Percentiles rank a stretch among this genome's conserved stretches.
Conservation (phyloP, 352 stramenopile genomes). For the Plasmopara muralis region DNA sequence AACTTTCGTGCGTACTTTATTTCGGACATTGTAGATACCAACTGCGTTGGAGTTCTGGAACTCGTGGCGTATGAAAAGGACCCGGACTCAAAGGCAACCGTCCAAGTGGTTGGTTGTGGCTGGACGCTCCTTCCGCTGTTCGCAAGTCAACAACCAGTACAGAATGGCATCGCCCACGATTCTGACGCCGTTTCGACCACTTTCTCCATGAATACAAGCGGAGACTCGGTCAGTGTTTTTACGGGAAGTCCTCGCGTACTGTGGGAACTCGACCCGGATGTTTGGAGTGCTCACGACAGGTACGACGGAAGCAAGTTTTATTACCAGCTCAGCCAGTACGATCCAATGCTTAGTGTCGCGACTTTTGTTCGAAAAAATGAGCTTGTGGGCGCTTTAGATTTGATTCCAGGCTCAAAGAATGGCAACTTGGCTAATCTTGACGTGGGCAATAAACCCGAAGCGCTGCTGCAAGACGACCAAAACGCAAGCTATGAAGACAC, state of each 20-base stretch:
- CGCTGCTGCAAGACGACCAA: slow-evolving; percentile 40
- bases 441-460: slow-evolving; percentile 55
- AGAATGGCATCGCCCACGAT: slow-evolving; percentile 3
- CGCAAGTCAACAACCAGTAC: slow-evolving; percentile 20
- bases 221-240: slow-evolving; percentile 62
- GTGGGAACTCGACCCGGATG: slow-evolving; percentile 48
- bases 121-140: slow-evolving; percentile 92
- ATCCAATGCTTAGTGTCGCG: slow-evolving; percentile 41
- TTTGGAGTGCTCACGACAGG: slow-evolving; percentile 51
- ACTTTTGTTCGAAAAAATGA: slow-evolving; percentile 84
- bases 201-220: slow-evolving; percentile 28
- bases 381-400: slow-evolving; percentile 70
- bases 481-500: slow-evolving; percentile 43
- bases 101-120: slow-evolving; percentile 78
- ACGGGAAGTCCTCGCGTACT: slow-evolving; percentile 60
- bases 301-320: slow-evolving; percentile 57
- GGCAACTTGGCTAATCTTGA: slow-evolving; percentile 67
- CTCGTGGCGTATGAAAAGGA: slow-evolving; percentile 89
- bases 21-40: slow-evolving; percentile 80
- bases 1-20: slow-evolving; percentile 81
- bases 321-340: slow-evolving; percentile 61
- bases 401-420: slow-evolving; percentile 67
- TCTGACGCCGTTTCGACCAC: slow-evolving; percentile 16
- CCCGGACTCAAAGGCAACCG: slow-evolving; percentile 59
- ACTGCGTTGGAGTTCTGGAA: slow-evolving; percentile 90